Percentiles rank a stretch among this genome's conserved stretches.
These are phyloP conservation scores for Citrus cavaleriei DNA, from an alignment of 345 rosid species.

Conservation along the genomic window DNA sequence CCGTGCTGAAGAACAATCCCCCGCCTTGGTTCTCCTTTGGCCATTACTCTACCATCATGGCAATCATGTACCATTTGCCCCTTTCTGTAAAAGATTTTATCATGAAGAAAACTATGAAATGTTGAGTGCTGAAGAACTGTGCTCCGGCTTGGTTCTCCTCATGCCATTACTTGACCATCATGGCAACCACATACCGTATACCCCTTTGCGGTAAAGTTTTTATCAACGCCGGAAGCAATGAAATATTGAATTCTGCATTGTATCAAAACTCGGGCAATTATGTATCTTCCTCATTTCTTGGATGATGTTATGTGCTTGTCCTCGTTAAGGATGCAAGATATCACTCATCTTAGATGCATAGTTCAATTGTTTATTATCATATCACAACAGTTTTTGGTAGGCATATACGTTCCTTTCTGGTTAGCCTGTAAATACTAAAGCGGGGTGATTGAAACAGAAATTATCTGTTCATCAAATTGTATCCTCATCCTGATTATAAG, in stretches of 20 bases:
- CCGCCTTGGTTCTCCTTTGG: constrained; percentile 83
- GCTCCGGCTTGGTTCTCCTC: constrained; percentile 77
- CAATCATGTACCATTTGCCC: constrained; percentile 67
- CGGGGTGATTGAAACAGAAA: background rate
- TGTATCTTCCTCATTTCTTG: background rate
- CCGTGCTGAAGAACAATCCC: constrained; percentile 54
- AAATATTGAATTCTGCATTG: no score
- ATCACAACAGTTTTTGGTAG: background rate
- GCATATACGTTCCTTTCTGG: background rate
- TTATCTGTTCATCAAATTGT: no score
- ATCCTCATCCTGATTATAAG: background rate
- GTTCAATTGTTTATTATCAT: background rate
- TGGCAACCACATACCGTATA: constrained; percentile 52
- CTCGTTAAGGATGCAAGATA: background rate
- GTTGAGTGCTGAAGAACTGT: constrained; percentile 44
- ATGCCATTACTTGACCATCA: constrained; percentile 39
- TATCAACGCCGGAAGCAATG: constrained; percentile 21
- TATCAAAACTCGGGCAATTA: constrained; percentile 24
- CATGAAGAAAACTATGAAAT: constrained; percentile 40
- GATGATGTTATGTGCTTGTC: background rate
- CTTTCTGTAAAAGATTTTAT: constrained; percentile 54
- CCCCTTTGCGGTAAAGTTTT: constrained; percentile 59
- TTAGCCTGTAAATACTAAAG: background rate
- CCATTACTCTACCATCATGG: constrained; percentile 47
- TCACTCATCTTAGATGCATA: background rate